A percentile compares a stretch with the other conserved stretches of the same genome.
These are phyloP conservation scores for Dryas drummondii DNA, from an alignment of 306 rosid species.

Conservation along the genomic window DNA sequence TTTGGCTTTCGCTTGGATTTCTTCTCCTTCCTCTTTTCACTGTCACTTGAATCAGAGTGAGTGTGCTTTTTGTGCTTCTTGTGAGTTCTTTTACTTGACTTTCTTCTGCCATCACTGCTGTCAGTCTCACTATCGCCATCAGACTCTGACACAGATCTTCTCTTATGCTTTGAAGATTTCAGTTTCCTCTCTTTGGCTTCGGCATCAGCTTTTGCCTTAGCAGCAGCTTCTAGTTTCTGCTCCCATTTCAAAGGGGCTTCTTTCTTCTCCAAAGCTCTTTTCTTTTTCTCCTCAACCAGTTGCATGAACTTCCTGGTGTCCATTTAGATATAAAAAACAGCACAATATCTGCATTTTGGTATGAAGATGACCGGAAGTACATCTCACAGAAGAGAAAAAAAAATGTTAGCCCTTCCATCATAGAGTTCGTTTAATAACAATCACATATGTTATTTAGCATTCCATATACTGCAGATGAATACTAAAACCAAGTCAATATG, in stretches of 20 bases:
- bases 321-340: constrained; percentile 63
- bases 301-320: constrained; percentile 83
- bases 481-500: not conserved
- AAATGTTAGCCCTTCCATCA: constrained; percentile 74
- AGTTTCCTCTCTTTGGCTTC: constrained; percentile 66
- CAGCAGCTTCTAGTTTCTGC: constrained; percentile 86
- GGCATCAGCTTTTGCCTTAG: constrained; percentile 71
- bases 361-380: constrained; percentile 88
- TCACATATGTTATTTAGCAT: not conserved
- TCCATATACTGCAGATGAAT: not conserved
- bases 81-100: constrained; percentile 51
- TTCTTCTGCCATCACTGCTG: constrained; percentile 45
- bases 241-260: constrained; percentile 98
- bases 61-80: constrained; percentile 67
- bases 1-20: constrained; percentile 51
- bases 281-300: constrained; percentile 93
- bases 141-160: constrained; percentile 46
- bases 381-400: constrained; percentile 99
- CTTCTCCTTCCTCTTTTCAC: constrained; percentile 60
- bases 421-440: not conserved
- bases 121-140: constrained; percentile 49
- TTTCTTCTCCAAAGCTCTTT: constrained; percentile 79
- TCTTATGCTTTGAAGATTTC: constrained; percentile 65
- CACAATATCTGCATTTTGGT: constrained; percentile 78
- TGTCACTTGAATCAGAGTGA: constrained; percentile 54